Percentiles rank a stretch among this genome's conserved stretches.
Evolutionary conservation across 2,329 filamentous ascomycete species (phyloP).

Genomic region (Colletotrichum tropicale): DNA sequence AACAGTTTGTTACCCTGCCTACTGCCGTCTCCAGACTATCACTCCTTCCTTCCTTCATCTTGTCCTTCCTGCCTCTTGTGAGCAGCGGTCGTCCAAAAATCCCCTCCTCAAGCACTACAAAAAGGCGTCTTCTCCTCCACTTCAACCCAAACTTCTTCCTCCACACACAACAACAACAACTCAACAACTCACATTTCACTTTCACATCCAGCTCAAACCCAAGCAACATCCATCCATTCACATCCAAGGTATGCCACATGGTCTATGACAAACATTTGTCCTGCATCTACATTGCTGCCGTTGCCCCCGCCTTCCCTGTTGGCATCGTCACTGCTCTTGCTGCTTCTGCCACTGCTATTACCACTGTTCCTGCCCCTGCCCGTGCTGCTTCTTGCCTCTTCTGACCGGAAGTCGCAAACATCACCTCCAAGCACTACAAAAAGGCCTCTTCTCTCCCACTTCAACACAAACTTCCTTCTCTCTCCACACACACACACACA

Average conservation of each 20-base stretch:
- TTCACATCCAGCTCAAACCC: neutral
- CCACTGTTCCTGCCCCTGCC: neutral
- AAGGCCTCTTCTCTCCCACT: neutral
- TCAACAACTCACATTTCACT: neutral
- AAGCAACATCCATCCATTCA: neutral
- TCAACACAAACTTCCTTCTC: neutral
- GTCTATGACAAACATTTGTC: neutral
- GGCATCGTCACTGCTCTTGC: neutral
- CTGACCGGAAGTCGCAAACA: neutral
- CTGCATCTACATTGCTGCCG: neutral
- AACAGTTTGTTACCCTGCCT: neutral
- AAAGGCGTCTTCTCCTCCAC: neutral
- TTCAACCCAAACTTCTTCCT: neutral
- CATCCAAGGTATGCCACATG: neutral
- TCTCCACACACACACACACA: neutral
- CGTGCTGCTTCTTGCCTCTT: neutral
- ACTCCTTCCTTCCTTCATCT: neutral
- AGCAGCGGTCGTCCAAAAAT: neutral
- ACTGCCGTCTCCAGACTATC: rapidly evolving
- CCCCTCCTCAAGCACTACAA: neutral
- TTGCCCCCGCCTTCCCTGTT: neutral
- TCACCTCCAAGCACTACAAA: neutral
- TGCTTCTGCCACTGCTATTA: neutral
- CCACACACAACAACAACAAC: neutral
- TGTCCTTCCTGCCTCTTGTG: neutral